These are phyloP conservation scores for Podochytrium sp. DNA, from an alignment of 192 early-diverging fungal genomes.

Conservation along the genomic window DNA sequence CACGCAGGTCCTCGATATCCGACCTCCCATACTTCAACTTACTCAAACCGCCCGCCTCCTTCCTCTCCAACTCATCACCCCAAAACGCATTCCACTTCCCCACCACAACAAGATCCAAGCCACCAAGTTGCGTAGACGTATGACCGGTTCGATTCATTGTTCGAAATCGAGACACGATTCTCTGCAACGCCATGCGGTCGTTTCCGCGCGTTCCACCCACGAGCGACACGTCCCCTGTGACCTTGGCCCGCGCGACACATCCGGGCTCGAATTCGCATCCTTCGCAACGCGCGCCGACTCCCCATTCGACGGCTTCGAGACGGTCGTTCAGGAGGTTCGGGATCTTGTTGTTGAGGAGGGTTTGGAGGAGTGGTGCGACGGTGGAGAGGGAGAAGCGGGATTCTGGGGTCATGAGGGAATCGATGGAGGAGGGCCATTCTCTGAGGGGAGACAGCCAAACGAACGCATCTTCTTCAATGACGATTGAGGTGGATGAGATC, in stretches of 20 bases:
- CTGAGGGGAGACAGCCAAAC: conserved; percentile 15
- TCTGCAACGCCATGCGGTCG: background rate
- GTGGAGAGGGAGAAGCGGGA: conserved; percentile 19
- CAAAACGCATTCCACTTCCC: background rate
- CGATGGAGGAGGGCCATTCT: background rate
- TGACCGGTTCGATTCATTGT: conserved; percentile 3
- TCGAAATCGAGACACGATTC: background rate
- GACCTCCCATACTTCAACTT: background rate
- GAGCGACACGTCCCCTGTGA: conserved; percentile 5
- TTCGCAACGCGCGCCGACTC: conserved; percentile 29
- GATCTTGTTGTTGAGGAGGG: conserved; percentile 21
- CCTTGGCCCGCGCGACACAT: conserved; percentile 13
- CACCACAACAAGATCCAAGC: background rate
- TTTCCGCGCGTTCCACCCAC: conserved; percentile 5
- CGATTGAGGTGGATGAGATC: background rate
- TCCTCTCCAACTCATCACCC: background rate
- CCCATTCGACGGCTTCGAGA: conserved; percentile 33
- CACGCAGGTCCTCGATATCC: background rate
- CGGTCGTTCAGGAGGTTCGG: conserved; percentile 1
- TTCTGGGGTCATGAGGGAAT: background rate
- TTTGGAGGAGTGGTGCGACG: conserved; percentile 29
- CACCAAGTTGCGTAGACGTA: background rate
- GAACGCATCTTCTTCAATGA: background rate
- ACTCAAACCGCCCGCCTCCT: background rate
- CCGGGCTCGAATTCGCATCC: conserved; percentile 38